phyloP scores from a whole-genome alignment of 352 stramenopile genomes.

The Hyaloperonospora brassicae region DNA sequence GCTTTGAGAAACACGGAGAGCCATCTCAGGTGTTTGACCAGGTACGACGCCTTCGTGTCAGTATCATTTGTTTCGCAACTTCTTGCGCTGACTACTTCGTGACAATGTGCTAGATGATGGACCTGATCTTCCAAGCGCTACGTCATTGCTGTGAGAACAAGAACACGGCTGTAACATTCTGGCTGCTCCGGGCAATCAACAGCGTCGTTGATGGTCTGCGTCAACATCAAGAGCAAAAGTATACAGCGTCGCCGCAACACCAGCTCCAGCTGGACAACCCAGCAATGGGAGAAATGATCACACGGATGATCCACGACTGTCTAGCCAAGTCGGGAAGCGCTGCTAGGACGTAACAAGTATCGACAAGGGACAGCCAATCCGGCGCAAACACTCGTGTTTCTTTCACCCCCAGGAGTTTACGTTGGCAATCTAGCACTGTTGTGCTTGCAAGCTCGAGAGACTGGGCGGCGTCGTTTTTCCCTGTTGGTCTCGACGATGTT shows the following conservation, averaged over 20 bases:
- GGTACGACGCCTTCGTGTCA: conserved; percentile 8
- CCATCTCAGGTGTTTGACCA: conserved; percentile 21
- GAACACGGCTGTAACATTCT: conserved; percentile 6
- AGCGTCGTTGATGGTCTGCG: conserved; percentile 12
- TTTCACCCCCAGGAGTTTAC: conserved; percentile 23
- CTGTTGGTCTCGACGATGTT: conserved; percentile 22
- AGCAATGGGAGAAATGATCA: background rate
- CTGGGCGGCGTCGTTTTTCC: conserved; percentile 13
- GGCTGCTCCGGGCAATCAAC: conserved; percentile 18
- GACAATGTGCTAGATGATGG: conserved; percentile 10
- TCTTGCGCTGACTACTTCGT: background rate
- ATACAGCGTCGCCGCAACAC: background rate
- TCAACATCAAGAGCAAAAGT: conserved; percentile 15
- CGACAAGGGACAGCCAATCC: background rate
- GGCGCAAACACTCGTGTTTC: conserved; percentile 23
- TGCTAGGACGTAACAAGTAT: conserved; percentile 1
- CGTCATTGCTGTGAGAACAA: conserved; percentile 15
- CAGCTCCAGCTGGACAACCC: background rate
- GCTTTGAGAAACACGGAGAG: conserved; percentile 16
- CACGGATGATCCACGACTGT: background rate
- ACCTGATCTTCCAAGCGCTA: conserved; percentile 15
- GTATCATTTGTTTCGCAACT: background rate
- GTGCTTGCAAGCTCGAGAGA: conserved; percentile 10
- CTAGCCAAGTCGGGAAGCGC: background rate
- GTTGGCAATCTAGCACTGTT: conserved; percentile 13